Percentiles rank a stretch among this genome's conserved stretches.
Conservation (phyloP, 2,329 filamentous ascomycete species). For the Curvularia eragrostidis region DNA sequence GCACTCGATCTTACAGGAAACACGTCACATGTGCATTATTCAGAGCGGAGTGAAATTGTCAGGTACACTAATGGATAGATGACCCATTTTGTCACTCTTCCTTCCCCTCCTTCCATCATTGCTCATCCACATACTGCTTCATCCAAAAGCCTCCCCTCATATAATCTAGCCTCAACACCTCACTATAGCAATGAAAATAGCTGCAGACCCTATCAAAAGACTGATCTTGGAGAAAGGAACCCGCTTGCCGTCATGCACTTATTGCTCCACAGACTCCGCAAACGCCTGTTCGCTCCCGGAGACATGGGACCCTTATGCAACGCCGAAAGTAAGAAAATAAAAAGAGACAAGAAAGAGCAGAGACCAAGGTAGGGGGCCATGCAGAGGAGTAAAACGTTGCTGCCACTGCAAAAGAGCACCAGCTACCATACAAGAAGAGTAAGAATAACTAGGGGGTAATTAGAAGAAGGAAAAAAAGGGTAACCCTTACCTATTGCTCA, state of each 20-base stretch:
- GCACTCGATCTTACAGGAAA: not conserved
- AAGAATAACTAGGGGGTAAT: constrained; percentile 6
- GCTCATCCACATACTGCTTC: constrained; percentile 2
- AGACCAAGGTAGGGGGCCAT: not conserved
- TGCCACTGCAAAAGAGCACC: not conserved
- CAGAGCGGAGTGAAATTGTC: not conserved
- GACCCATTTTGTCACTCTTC: not conserved
- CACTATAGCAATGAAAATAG: not conserved
- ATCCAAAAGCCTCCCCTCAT: constrained; percentile 3
- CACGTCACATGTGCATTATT: not conserved
- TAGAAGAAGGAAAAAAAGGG: constrained; percentile 4
- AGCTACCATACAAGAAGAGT: constrained; percentile 1
- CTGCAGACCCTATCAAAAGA: not conserved
- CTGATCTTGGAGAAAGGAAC: not conserved
- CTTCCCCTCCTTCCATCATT: not conserved
- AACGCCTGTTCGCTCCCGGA: constrained; percentile 14
- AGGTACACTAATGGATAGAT: not conserved
- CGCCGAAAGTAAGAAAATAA: constrained; percentile 18
- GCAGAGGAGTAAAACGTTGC: not conserved
- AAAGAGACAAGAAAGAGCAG: constrained; percentile 7
- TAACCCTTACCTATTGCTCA: not conserved
- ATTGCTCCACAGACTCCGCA: constrained; percentile 6
- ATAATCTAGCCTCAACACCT: constrained; percentile 2
- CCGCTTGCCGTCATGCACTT: constrained; percentile 15
- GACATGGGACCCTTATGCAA: constrained; percentile 21